Conservation (phyloP, 2,329 filamentous ascomycete species). For the Beauveria scarabaeidicola region DNA sequence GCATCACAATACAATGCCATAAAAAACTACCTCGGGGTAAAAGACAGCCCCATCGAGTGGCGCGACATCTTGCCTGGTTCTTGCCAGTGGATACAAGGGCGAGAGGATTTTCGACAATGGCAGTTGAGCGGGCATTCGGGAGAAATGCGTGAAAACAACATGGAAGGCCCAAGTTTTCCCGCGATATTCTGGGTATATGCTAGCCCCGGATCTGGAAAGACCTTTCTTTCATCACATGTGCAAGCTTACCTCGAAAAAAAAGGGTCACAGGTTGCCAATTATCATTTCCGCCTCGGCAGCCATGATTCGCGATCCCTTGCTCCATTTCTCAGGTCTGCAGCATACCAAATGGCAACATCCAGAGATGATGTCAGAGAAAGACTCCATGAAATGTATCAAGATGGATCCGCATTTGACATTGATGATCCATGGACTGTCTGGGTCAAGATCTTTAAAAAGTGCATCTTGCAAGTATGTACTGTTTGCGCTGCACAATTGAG, state of each 20-base stretch:
- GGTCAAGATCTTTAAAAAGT: conserved; percentile 23
- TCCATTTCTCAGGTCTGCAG: conserved; percentile 19
- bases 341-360: conserved; percentile 25
- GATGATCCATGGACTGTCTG: conserved; percentile 23
- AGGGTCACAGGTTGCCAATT: conserved; percentile 4
- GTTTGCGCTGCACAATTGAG: too few species aligned
- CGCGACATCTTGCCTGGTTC: too few species aligned
- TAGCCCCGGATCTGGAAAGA: background rate
- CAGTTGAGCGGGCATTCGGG: too few species aligned
- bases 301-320: conserved; percentile 12
- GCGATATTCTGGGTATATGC: background rate
- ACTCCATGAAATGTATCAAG: conserved; percentile 17
- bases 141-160: too few species aligned
- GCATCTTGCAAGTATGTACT: conserved; percentile 20
- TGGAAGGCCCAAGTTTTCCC: too few species aligned
- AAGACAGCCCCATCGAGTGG: too few species aligned
- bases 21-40: too few species aligned
- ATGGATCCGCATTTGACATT: conserved; percentile 17
- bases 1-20: too few species aligned
- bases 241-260: background rate
- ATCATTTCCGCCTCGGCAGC: conserved; percentile 17
- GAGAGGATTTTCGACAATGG: too few species aligned
- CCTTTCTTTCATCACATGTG: background rate
- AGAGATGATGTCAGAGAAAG: conserved; percentile 17
- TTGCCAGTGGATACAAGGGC: too few species aligned